Conservation (phyloP, 345 rosid species). For the Eucalyptus cloeziana region DNA sequence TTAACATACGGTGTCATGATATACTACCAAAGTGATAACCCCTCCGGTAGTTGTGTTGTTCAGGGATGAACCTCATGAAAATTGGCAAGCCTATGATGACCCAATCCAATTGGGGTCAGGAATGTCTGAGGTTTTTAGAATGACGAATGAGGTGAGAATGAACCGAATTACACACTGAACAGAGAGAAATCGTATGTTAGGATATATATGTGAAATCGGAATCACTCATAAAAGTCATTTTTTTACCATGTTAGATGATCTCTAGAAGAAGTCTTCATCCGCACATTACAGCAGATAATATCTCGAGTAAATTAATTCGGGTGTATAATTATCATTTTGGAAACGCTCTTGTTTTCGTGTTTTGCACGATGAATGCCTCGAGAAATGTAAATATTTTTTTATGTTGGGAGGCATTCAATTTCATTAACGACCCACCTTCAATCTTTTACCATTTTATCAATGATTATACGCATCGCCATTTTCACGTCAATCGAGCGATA, state of each 20-base stretch:
- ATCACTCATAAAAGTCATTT: fast-evolving
- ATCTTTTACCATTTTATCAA: not conserved
- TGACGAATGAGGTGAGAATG: fast-evolving
- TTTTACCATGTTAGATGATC: fast-evolving
- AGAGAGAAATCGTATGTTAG: fast-evolving
- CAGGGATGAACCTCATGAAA: not conserved
- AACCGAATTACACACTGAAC: fast-evolving
- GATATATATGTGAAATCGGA: not conserved
- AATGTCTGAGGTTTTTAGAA: not conserved
- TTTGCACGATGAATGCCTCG: not conserved
- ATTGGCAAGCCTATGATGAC: fast-evolving
- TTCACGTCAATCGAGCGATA: not conserved
- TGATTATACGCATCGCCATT: not conserved
- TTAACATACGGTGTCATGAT: not conserved
- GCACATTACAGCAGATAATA: fast-evolving
- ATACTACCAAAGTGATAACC: fast-evolving
- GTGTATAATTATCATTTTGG: not conserved
- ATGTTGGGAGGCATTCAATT: not conserved
- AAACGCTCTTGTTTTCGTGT: not conserved
- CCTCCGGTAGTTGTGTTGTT: fast-evolving
- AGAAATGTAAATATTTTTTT: not conserved
- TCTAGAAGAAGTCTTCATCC: not conserved
- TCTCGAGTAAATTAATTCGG: fast-evolving
- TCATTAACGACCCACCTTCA: not conserved
- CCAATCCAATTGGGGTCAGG: not conserved